phyloP scores from a whole-genome alignment of 805 yeast species.

The Zygosaccharomyces lentus region DNA sequence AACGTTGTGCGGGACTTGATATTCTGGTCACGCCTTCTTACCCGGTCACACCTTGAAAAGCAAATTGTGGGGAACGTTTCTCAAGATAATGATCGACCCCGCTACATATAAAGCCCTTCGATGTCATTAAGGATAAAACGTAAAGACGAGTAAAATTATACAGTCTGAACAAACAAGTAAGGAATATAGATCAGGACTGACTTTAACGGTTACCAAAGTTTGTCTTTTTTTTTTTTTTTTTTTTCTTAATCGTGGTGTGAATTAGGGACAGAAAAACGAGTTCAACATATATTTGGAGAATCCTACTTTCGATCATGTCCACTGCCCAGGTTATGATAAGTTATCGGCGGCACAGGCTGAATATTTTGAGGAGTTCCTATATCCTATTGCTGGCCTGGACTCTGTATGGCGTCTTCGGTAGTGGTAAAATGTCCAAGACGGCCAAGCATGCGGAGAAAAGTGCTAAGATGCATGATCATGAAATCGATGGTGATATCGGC shows the following conservation, averaged over 20 bases:
- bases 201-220: background rate
- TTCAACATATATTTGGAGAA: background rate
- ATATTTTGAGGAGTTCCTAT: constrained; percentile 29
- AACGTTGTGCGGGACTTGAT: too few relatives aligned
- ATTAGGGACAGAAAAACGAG: background rate
- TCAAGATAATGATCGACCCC: too few relatives aligned
- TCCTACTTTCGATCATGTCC: background rate
- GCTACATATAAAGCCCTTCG: too few relatives aligned
- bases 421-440: constrained; percentile 12
- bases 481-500: constrained; percentile 1
- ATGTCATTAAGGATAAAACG: too few relatives aligned
- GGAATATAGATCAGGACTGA: background rate
- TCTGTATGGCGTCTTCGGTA: constrained; percentile 17
- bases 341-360: constrained; percentile 28
- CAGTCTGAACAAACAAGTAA: too few relatives aligned
- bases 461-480: constrained; percentile 8
- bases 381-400: constrained; percentile 26
- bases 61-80: too few relatives aligned
- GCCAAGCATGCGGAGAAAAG: constrained; percentile 9
- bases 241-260: background rate
- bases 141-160: too few relatives aligned
- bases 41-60: too few relatives aligned
- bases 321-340: constrained; percentile 13
- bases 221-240: too few relatives aligned
- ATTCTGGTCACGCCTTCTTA: too few relatives aligned